Base-by-base conservation (phyloP, 2,329 filamentous ascomycete species). In the Verticillium nubilum region DNA sequence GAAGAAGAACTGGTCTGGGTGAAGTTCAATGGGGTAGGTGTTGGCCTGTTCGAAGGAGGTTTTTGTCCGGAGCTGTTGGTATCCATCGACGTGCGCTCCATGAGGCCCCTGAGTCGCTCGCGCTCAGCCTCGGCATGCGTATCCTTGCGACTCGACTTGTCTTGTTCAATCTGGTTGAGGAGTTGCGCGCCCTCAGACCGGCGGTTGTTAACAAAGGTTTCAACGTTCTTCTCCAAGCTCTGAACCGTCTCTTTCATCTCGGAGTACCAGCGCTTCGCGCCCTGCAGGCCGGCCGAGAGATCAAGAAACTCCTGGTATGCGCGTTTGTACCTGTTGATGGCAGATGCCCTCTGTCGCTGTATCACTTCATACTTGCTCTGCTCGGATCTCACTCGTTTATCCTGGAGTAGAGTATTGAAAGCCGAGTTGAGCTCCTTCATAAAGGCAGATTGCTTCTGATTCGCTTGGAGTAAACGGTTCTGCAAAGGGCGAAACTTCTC, bases 81-180 rank as follows among this genome's bases (percentile, higher is more conserved):
- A n/a, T 94, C 91, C 76, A 97, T 89, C 1, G 92, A 93, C 86
- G 98, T 94, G 58, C 93, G 86, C 69, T 97, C 93, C 95, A 99
- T 98, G 47, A 99, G 79, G 50, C 90, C 90, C 60, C 91, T 87
- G 59, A 99, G 77, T 59, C 94, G 86, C 68, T 96, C 92, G 59
- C 91, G 88, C 72, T 98, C 94, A 57, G 90, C 82, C 67, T 97
- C 92, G 31, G 92, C 92, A 60, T 84, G 81, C 3, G 78, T 75
- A 57, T 70, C 76, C 71, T 84, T 83, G 69, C 72, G 88, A 56
- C 82, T 85, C 4, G 85, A 83, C 67, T 88, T 88, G 56, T 89
- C 86, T 65, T 90, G 87, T 73, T 97, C 92, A 63, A 99, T 99
- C 66, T 92, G 89, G 66, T 86, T 87, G 35, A 99, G 83, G 5